Base-by-base conservation (phyloP, 2,329 filamentous ascomycete genomes). In the Nigrospora oryzae region DNA sequence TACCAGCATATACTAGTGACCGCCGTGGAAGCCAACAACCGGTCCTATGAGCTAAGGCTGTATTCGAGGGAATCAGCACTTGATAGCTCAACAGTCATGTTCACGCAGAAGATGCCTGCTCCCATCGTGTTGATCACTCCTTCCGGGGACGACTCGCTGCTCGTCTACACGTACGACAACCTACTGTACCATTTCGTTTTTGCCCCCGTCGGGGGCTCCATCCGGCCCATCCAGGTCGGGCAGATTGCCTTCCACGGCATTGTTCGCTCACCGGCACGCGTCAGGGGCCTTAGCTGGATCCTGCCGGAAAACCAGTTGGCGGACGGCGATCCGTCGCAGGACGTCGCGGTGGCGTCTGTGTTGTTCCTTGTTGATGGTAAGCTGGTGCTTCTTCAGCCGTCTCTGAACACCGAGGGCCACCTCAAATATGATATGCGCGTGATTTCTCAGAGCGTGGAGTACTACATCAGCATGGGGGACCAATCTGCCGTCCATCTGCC, bases 381-480 rank as follows among this genome's bases (percentile, higher is more conserved):
- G 62, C 78, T 98, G 16, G 93, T 97, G 11, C 70, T 97, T 34
- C 74, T 98, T 40, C 89, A 94, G 52, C 91, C 93, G 2, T 90
- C 89, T 1, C 72, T 88, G 5, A 90, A 86, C 42, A 86, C 87
- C 40, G 79, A 85, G 37, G 86, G 87, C 5, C 85, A 89, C 54
- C 74, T 96, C 42, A 97, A 96, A 68, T 98, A 98, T 59, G 91
- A 97, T 59, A 98, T 98, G 93, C 85, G 90, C 11, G 85, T 97
- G 47, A 85, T 98, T 59, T 89, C 90, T 12, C 89, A 96, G 56
- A 94, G 95, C 56, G 89, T 97, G 36, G 93, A 98, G 62, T 97
- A 93, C 57, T 96, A 95, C 61, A 84, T 84, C 44, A 81, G 93
- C 55, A 94, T 94, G 81, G 83, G 90, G 51, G 93, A 98, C 58